Base-by-base conservation (phyloP, 2,329 filamentous ascomycete genomes). In the Rutstroemia sp. region DNA sequence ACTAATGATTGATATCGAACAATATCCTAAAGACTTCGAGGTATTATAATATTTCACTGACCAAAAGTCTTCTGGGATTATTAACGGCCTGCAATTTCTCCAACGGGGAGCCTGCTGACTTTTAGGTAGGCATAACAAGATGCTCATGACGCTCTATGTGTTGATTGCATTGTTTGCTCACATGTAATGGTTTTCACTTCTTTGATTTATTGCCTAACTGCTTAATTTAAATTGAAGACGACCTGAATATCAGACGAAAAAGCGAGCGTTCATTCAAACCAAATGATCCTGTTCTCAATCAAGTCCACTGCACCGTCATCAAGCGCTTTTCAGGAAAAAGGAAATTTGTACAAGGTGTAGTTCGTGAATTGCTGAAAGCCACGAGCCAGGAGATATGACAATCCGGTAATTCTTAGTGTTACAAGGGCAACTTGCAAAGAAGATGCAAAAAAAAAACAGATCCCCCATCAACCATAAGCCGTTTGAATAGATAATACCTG, bases 331-430 rank as follows among this genome's bases (percentile, higher is more conserved):
- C 63, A 44, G 17, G 51, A 61, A 65, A 64, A 56, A 62, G 47
- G 56, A 58, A 62, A 63, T 64, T 67, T 67, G 63, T 67, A 67
- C 65, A 68, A 55, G 47, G 39, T 53, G 57, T 59, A 56, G 50
- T 48, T 60, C 48, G 49, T 56, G 57, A 53, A 57, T 63, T 63
- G 59, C 60, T 54, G 58, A 57, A 54, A 58, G 57, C 58, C 54
- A 60, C 49, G 48, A 54, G 46, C 53, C 50, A 58, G 57, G 57
- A 58, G 57, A 59, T 46, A 51, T 56, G 57, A 58, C 41, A 61
- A 56, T 58, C 61, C 62, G 52, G 51, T 57, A 57, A 64, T 58
- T 63, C 60, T 60, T 68, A 67, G 57, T 68, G 59, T 64, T 68
- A 68, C 66, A 68, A 61, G 61, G 62, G 60, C 58, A 61, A 63